Evolutionary conservation across 2,329 filamentous ascomycete genomes (phyloP).

Genomic region (Saccharata proteae): DNA sequence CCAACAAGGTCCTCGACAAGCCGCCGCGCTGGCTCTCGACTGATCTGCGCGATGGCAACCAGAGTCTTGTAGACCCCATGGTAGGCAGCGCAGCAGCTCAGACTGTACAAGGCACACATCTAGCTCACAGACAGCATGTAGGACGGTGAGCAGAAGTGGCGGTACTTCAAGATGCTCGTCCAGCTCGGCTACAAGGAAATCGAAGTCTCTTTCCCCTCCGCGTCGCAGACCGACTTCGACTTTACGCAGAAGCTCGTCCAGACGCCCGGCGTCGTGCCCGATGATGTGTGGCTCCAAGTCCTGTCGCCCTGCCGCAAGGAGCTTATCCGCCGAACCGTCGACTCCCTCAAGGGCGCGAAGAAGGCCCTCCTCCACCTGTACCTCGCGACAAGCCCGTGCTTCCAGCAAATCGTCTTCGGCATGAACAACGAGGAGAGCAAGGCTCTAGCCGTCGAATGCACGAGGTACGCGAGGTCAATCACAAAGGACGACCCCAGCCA

Average conservation of each 20-base stretch:
- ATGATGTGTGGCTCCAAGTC: conserved; percentile 86
- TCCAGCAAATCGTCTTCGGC: conserved; percentile 80
- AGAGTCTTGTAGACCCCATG: conserved; percentile 89
- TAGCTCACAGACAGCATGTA: conserved; percentile 22
- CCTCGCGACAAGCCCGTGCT: conserved; percentile 90
- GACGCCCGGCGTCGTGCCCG: conserved; percentile 69
- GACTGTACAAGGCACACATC: conserved; percentile 1
- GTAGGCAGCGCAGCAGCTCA: conserved; percentile 33
- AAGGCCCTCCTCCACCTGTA: conserved; percentile 94
- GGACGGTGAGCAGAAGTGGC: conserved; percentile 91
- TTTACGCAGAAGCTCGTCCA: conserved; percentile 81
- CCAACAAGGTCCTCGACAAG: conserved; percentile 68
- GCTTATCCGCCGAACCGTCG: conserved; percentile 78
- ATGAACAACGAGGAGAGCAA: conserved; percentile 74
- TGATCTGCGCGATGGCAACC: conserved; percentile 84
- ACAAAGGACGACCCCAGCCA: conserved; percentile 63
- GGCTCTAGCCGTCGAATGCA: conserved; percentile 71
- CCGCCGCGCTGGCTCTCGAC: conserved; percentile 85
- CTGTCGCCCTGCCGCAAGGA: conserved; percentile 86
- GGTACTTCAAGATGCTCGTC: conserved; percentile 88
- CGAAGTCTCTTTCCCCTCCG: conserved; percentile 89
- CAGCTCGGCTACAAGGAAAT: conserved; percentile 96
- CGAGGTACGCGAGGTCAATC: conserved; percentile 74
- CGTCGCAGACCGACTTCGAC: conserved; percentile 91
- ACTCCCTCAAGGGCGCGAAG: conserved; percentile 78